Evolutionary conservation across 2,329 filamentous ascomycete genomes (phyloP).

Genomic region (Bisporella sp.): DNA sequence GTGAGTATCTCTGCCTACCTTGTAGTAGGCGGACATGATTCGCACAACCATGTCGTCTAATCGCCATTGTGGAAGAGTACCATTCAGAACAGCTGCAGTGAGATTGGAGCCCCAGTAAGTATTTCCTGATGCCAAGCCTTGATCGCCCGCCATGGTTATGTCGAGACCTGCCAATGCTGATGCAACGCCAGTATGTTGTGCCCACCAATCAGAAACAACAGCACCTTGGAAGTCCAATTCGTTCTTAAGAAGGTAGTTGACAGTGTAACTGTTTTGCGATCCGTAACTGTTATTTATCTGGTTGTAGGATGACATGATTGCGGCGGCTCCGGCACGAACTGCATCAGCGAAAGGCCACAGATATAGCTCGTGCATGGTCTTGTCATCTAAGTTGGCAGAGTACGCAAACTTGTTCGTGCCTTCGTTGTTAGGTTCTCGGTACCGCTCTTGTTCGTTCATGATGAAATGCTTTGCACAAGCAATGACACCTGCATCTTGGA

Average conservation of each 20-base stretch:
- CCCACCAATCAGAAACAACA: slow-evolving; percentile 72
- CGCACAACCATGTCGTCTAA: slow-evolving; percentile 89
- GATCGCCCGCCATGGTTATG: slow-evolving; percentile 83
- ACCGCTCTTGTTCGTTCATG: slow-evolving; percentile 61
- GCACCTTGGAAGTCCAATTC: slow-evolving; percentile 79
- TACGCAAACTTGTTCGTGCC: slow-evolving; percentile 39
- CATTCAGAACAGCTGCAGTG: slow-evolving; percentile 81
- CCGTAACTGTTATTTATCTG: slow-evolving; percentile 71
- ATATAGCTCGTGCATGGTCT: slow-evolving; percentile 54
- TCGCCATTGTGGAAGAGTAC: slow-evolving; percentile 80
- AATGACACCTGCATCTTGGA: slow-evolving; percentile 75
- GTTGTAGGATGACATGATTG: slow-evolving; percentile 65
- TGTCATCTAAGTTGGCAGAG: slow-evolving; percentile 58
- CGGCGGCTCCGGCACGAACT: slow-evolving; percentile 67
- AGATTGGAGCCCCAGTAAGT: slow-evolving; percentile 72
- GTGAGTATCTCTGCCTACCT: slow-evolving; percentile 39
- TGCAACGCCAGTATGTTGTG: slow-evolving; percentile 62
- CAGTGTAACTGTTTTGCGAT: slow-evolving; percentile 69
- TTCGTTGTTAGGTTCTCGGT: slow-evolving; percentile 32
- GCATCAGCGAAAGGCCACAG: slow-evolving; percentile 49
- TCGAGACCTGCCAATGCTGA: slow-evolving; percentile 71
- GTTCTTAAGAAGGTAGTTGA: slow-evolving; percentile 72
- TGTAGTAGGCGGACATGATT: slow-evolving; percentile 66
- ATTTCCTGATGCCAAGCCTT: slow-evolving; percentile 60
- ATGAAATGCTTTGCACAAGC: slow-evolving; percentile 72